A percentile compares a stretch with the other conserved stretches of the same genome.
Conservation (phyloP, 305 asterid genomes). For the Solanum hybrid region DNA sequence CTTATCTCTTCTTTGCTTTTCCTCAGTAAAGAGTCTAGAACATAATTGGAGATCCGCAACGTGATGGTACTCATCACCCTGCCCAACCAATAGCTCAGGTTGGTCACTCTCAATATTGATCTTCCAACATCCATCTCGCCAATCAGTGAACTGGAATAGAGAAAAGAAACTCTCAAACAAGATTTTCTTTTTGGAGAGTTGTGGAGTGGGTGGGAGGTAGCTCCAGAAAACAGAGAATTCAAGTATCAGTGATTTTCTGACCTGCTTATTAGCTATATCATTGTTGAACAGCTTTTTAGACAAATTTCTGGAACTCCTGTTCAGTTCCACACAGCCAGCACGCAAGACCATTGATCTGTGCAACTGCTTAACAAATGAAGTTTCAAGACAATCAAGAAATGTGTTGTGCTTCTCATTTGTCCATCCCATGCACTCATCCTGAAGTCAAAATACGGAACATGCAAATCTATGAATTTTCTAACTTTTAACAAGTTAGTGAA, state of each 20-base stretch:
- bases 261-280: slow-evolving; percentile 37
- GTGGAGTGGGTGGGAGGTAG: neutral
- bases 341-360: slow-evolving; percentile 30
- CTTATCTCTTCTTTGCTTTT: slow-evolving; percentile 19
- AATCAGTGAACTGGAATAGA: slow-evolving; percentile 22
- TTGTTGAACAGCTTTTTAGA: slow-evolving; percentile 15
- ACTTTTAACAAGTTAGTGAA: neutral
- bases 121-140: slow-evolving; percentile 26
- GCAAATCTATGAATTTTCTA: neutral
- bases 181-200: neutral
- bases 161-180: neutral
- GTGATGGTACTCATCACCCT: slow-evolving; percentile 18
- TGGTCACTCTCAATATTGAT: slow-evolving; percentile 20
- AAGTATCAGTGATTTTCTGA: neutral
- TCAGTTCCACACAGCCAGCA: slow-evolving; percentile 27
- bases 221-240: neutral
- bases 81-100: slow-evolving; percentile 7
- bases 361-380: slow-evolving; percentile 54
- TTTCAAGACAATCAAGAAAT: slow-evolving; percentile 57
- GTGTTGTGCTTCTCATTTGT: slow-evolving; percentile 55
- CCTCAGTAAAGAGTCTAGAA: slow-evolving; percentile 13
- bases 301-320: slow-evolving; percentile 11
- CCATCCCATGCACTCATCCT: slow-evolving; percentile 38
- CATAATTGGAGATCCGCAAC: slow-evolving; percentile 8
- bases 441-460: neutral